A percentile compares a stretch with the other conserved stretches of the same genome.
These are phyloP conservation scores for Ophiobolus disseminans DNA, from an alignment of 2,329 filamentous ascomycete genomes.

Conservation along the genomic window DNA sequence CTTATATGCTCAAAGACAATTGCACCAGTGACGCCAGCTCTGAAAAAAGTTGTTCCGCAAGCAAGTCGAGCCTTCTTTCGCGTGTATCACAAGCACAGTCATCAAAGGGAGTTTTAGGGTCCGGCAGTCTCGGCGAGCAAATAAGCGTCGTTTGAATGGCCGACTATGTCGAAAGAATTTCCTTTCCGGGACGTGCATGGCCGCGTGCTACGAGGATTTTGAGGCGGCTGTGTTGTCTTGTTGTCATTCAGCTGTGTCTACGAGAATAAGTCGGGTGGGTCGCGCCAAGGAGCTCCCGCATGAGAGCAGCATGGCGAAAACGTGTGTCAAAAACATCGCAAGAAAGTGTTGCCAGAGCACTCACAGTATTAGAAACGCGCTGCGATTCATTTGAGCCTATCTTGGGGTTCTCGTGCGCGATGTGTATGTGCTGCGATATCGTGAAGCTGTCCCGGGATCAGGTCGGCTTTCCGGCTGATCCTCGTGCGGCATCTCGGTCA, in stretches of 20 bases:
- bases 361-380: too few species aligned
- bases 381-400: too few species aligned
- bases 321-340: too few species aligned
- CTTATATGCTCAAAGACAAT: constrained; percentile 37
- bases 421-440: too few species aligned
- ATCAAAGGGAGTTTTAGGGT: constrained; percentile 30
- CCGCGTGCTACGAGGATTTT: constrained; percentile 26
- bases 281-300: too few species aligned
- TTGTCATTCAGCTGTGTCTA: constrained; percentile 11
- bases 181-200: constrained; percentile 9
- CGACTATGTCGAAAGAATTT: constrained; percentile 5
- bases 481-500: constrained; percentile 26
- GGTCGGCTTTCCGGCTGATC: constrained; percentile 13
- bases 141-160: constrained; percentile 8
- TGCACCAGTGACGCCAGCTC: constrained; percentile 18
- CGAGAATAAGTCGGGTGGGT: constrained; percentile 22
- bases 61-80: neutral
- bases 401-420: too few species aligned
- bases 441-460: too few species aligned
- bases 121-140: constrained; percentile 13
- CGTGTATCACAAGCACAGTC: constrained; percentile 17
- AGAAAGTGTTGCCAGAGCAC: too few species aligned
- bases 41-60: constrained; percentile 13
- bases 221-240: constrained; percentile 19
- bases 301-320: too few species aligned